Evolutionary conservation across 2,329 filamentous ascomycete species (phyloP).

Genomic region (Cadophora sp.): DNA sequence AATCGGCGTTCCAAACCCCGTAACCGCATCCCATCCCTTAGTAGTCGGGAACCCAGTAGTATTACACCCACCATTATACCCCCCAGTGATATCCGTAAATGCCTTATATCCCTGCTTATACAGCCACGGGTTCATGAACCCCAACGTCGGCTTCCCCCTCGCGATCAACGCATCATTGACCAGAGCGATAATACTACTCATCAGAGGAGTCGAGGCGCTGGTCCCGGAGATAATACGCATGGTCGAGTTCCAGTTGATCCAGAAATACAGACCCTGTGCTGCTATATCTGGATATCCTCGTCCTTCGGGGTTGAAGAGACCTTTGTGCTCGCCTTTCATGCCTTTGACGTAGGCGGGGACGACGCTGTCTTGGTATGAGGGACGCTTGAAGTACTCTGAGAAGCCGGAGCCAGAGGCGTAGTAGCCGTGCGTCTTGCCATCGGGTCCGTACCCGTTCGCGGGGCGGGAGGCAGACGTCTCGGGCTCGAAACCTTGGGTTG

Average conservation of each 20-base stretch:
- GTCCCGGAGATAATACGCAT: conserved; percentile 53
- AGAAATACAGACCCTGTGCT: conserved; percentile 64
- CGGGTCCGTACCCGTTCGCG: conserved; percentile 40
- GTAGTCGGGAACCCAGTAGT: conserved; percentile 38
- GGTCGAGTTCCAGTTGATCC: conserved; percentile 46
- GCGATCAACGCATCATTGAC: conserved; percentile 66
- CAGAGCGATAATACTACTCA: conserved; percentile 63
- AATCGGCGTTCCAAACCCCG: conserved; percentile 46
- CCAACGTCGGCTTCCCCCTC: conserved; percentile 51
- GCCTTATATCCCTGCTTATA: conserved; percentile 46
- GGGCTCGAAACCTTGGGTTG: conserved; percentile 31
- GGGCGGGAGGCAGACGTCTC: conserved; percentile 42
- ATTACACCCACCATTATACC: conserved; percentile 48
- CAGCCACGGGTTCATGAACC: conserved; percentile 52
- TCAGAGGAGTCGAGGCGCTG: conserved; percentile 60
- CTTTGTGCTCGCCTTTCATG: conserved; percentile 53
- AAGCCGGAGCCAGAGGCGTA: conserved; percentile 58
- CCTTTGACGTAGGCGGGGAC: conserved; percentile 51
- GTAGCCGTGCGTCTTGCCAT: conserved; percentile 42
- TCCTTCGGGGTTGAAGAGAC: conserved; percentile 53
- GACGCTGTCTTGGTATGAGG: conserved; percentile 53
- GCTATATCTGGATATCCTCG: conserved; percentile 59
- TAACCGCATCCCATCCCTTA: conserved; percentile 47
- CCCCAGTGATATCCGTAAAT: conserved; percentile 49
- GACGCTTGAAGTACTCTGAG: conserved; percentile 55